Evolutionary conservation across 257 asterid genomes (phyloP).

Genomic region (Przewalskia tangutica): DNA sequence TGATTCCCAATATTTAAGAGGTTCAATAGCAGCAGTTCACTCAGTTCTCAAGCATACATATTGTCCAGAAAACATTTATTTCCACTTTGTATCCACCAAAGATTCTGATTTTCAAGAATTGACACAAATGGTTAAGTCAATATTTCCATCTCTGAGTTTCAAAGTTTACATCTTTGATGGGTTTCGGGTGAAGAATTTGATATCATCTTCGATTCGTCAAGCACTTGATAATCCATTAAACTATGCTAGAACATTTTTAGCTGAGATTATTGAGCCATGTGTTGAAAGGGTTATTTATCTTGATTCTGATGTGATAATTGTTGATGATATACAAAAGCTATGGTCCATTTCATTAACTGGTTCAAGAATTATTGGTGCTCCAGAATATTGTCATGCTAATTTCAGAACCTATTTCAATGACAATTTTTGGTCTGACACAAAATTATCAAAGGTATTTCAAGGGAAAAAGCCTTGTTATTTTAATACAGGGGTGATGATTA

Average conservation of each 20-base stretch:
- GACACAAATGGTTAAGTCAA: slow-evolving; percentile 11
- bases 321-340: slow-evolving; percentile 38
- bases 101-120: slow-evolving; percentile 10
- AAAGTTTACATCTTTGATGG: slow-evolving; percentile 34
- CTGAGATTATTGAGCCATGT: slow-evolving; percentile 38
- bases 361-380: slow-evolving; percentile 55
- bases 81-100: slow-evolving; percentile 41
- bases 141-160: slow-evolving; percentile 41
- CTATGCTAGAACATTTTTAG: slow-evolving; percentile 56
- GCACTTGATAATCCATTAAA: slow-evolving; percentile 60
- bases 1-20: slow-evolving; percentile 51
- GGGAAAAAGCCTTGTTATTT: slow-evolving; percentile 58
- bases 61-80: slow-evolving; percentile 50
- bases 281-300: slow-evolving; percentile 41
- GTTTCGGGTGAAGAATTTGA: slow-evolving; percentile 19
- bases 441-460: slow-evolving; percentile 19
- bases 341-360: slow-evolving; percentile 25
- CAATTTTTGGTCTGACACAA: slow-evolving; percentile 40
- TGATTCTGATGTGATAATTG: slow-evolving; percentile 47
- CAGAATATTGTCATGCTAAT: slow-evolving; percentile 42
- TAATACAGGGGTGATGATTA: slow-evolving; percentile 66
- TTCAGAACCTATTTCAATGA: slow-evolving; percentile 37
- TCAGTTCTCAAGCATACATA: slow-evolving; percentile 42
- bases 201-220: slow-evolving; percentile 46
- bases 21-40: slow-evolving; percentile 60